Evolutionary conservation across 2,329 filamentous ascomycete genomes (phyloP), one percentile per base, ranked within the genome.

Genomic region (Colletotrichum melonis): DNA sequence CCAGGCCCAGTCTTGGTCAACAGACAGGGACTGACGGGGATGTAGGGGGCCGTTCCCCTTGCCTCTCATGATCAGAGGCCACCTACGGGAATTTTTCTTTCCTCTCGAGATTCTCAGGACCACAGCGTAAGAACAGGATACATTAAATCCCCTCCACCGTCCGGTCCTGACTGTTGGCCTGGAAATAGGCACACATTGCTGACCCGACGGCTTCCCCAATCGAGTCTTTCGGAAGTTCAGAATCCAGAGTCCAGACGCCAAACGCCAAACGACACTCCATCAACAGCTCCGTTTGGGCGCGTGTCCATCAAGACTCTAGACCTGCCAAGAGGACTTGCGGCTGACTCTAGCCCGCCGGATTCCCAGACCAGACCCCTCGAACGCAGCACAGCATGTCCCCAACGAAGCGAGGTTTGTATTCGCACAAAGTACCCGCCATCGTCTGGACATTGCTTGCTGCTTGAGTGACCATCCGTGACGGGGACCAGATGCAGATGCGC

Each of bases 1-100:
- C 72, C 72, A 59, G 72, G 63, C 71, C 70, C 70, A 66, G 71
- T 73, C 71, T 65, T 69, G 69, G 38, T 16, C 32, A 54, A 56
- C 35, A 49, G 63, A 69, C 58, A 64, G 70, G 60, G 55, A 66
- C 60, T 57, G 30, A 63, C 67, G 56, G 67, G 60, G 67, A 70
- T 66, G 67, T 63, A 73, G 67, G 62, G 58, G 70, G 67, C 35
- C 35, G 4, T 24, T 49, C 30, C 67, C 71, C 62, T 70, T 71
- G 67, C 65, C 60, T 57, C 60, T 66, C 24, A 71, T 73, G 60
- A 54, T 65, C 69, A 63, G 32, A 30, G 30, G 46, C 9, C 30
- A 56, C 57, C 8, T 38, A 63, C 60, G 54, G 67, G 54, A 28
- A 52, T 54, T 68, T 57, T 63, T 72, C 65, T 60, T 57, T 64